A percentile compares a stretch with the other conserved stretches of the same genome.
phyloP scores from a whole-genome alignment of 2,329 filamentous ascomycete genomes.

The Fusarium torreyae region DNA sequence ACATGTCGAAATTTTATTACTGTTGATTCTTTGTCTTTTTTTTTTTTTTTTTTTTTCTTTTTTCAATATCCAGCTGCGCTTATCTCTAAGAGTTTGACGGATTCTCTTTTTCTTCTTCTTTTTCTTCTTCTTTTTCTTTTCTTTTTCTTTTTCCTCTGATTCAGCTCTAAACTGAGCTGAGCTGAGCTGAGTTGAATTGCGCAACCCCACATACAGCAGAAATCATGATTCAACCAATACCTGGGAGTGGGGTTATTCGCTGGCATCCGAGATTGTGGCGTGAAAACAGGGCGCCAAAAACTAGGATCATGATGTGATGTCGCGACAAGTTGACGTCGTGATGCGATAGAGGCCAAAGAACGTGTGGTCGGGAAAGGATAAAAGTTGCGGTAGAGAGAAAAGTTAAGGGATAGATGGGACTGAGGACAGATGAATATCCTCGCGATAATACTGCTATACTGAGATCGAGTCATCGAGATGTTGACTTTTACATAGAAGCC shows the following conservation, averaged over 20 bases:
- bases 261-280: slow-evolving; percentile 15
- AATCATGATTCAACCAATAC: slow-evolving; percentile 18
- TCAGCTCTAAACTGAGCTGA: not conserved
- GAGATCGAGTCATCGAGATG: not conserved
- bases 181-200: no score
- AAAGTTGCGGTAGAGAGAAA: not conserved
- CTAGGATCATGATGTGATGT: slow-evolving; percentile 6
- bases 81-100: slow-evolving; percentile 1
- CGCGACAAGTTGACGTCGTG: not conserved
- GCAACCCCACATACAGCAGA: slow-evolving; percentile 4
- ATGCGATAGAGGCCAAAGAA: not conserved
- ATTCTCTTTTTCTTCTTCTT: not conserved
- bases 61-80: not conserved
- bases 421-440: not conserved
- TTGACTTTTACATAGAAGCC: not conserved
- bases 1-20: slow-evolving; percentile 6
- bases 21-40: not conserved
- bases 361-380: not conserved
- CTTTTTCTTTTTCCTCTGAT: not conserved
- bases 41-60: not conserved
- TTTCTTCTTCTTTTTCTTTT: not conserved
- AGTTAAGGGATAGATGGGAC: not conserved
- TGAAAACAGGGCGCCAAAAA: slow-evolving; percentile 6
- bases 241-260: slow-evolving; percentile 14
- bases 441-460: not conserved